Conservation (phyloP, 345 rosid genomes). For the Eucalyptus tenuipes region DNA sequence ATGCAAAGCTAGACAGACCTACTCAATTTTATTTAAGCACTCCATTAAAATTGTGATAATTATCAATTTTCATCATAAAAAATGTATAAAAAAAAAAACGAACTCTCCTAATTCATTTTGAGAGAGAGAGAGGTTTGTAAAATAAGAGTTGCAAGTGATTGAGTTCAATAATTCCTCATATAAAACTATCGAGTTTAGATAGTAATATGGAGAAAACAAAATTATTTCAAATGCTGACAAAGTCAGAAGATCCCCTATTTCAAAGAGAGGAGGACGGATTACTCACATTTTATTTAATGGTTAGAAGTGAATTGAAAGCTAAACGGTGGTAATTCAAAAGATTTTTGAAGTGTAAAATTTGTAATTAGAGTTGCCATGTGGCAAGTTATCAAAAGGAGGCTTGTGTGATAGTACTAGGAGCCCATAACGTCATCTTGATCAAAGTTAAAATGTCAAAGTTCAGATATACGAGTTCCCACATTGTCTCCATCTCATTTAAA, state of each 20-base stretch:
- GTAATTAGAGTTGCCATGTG: not conserved
- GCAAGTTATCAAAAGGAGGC: not conserved
- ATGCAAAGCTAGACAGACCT: not conserved
- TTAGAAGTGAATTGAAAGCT: fast-evolving
- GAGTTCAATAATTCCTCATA: too few relatives aligned
- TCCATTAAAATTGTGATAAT: not conserved
- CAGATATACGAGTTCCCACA: not conserved
- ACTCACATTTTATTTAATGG: not conserved
- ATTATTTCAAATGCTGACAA: too few relatives aligned
- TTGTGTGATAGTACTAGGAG: not conserved
- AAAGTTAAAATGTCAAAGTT: not conserved
- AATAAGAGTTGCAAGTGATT: not conserved
- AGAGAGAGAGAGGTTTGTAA: not conserved
- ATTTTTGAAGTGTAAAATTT: not conserved
- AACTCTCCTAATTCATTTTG: too few relatives aligned
- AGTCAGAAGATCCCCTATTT: not conserved
- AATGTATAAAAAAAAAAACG: fast-evolving
- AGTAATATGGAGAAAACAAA: too few relatives aligned
- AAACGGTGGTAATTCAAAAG: too few relatives aligned
- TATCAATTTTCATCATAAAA: not conserved
- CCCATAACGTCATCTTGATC: not conserved
- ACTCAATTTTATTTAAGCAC: not conserved
- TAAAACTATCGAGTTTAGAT: too few relatives aligned
- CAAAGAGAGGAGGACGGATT: not conserved
- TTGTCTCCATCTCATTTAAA: not conserved